phyloP scores from a whole-genome alignment of 2,329 filamentous ascomycete species.

The Penicillium digitatum region DNA sequence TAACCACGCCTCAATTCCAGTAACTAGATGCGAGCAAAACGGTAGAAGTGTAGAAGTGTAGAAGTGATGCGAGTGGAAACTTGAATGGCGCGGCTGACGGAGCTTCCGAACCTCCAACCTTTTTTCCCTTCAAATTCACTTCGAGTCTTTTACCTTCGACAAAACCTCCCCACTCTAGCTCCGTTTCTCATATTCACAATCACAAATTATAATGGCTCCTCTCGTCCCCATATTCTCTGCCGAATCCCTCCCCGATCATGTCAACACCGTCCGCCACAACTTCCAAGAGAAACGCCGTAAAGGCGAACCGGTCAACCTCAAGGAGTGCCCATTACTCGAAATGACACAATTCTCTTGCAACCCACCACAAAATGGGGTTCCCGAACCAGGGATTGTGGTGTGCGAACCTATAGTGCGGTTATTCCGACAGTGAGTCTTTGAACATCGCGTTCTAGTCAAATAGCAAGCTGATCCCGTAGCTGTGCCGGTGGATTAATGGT shows the following conservation, averaged over 20 bases:
- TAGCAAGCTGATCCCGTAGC: slow-evolving; percentile 22
- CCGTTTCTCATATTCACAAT: background rate
- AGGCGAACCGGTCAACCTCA: slow-evolving; percentile 48
- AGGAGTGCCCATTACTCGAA: slow-evolving; percentile 55
- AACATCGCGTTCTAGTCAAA: background rate
- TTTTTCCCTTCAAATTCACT: background rate
- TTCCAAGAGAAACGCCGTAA: slow-evolving; percentile 52
- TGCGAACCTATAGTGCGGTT: slow-evolving; percentile 58
- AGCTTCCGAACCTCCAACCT: slow-evolving; percentile 5
- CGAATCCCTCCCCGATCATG: slow-evolving; percentile 48
- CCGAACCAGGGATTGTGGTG: slow-evolving; percentile 42
- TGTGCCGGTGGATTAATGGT: slow-evolving; percentile 55
- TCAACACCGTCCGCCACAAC: slow-evolving; percentile 47
- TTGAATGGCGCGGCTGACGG: background rate
- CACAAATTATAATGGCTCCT: slow-evolving; percentile 50
- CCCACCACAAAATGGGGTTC: slow-evolving; percentile 44
- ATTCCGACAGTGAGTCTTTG: slow-evolving; percentile 52
- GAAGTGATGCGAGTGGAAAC: background rate
- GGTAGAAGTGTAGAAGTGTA: background rate
- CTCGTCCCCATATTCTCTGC: slow-evolving; percentile 52
- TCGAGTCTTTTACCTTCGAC: background rate
- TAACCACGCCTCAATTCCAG: background rate
- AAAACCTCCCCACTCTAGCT: background rate
- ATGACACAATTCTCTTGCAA: slow-evolving; percentile 62
- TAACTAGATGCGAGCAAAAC: background rate